Conservation (phyloP, 2,329 filamentous ascomycete species). For the Emmonsiellopsis sp. region DNA sequence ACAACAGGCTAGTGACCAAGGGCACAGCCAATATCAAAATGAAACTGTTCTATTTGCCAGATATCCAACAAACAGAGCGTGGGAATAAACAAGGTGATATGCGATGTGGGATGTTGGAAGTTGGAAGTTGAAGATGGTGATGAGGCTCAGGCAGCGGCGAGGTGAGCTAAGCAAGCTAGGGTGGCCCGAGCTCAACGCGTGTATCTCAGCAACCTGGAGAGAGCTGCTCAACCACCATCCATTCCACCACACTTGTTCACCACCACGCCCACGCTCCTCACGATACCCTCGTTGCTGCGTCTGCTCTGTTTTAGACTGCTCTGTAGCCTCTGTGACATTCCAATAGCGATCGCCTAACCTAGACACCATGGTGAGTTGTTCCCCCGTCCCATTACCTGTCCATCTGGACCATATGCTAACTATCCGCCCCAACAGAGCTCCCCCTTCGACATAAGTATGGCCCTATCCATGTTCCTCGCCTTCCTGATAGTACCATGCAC, state of each 20-base stretch:
- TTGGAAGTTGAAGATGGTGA: not conserved
- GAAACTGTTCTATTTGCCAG: no score
- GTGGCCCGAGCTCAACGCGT: conserved; percentile 2
- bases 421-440: conserved; percentile 54
- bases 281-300: conserved; percentile 5
- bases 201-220: not conserved
- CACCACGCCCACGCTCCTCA: not conserved
- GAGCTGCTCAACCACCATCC: not conserved
- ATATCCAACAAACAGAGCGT: no score
- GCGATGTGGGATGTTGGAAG: no score
- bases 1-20: not conserved
- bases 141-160: not conserved
- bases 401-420: conserved; percentile 24
- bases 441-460: conserved; percentile 89
- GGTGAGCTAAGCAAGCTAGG: not conserved
- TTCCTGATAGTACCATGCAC: not conserved
- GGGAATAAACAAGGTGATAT: no score
- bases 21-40: no score
- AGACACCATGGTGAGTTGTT: conserved; percentile 24
- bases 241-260: not conserved
- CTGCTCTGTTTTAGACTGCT: conserved; percentile 4
- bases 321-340: not conserved
- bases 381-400: conserved; percentile 3
- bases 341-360: not conserved
- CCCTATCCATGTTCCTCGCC: conserved; percentile 5